These are phyloP conservation scores for Daedalea quercina DNA, from an alignment of 768 basidiomycete genomes.

Conservation along the genomic window DNA sequence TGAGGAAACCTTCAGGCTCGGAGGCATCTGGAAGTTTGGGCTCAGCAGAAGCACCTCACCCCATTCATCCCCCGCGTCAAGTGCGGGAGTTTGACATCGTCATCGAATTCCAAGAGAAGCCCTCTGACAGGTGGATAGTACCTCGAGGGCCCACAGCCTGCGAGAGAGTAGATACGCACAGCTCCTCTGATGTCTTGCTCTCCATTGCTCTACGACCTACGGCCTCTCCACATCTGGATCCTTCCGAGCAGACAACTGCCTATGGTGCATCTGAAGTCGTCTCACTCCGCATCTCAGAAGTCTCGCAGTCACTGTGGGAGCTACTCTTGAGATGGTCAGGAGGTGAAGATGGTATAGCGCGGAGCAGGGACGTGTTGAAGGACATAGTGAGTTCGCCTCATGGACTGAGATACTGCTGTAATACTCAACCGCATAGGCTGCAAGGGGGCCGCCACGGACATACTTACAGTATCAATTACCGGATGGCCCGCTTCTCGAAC, in stretches of 20 bases:
- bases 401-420: neutral
- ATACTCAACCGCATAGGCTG: neutral
- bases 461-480: constrained; percentile 55
- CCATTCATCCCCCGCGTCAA: neutral
- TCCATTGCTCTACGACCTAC: constrained; percentile 38
- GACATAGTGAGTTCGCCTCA: constrained; percentile 34
- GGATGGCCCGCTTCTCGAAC: constrained; percentile 46
- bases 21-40: neutral
- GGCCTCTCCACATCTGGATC: neutral
- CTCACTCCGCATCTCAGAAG: constrained; percentile 42
- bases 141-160: constrained; percentile 53
- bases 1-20: neutral
- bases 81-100: constrained; percentile 52
- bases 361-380: constrained; percentile 39
- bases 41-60: neutral
- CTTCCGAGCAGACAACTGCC: constrained; percentile 6
- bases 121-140: constrained; percentile 60
- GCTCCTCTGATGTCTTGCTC: constrained; percentile 9
- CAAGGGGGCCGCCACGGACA: constrained; percentile 38
- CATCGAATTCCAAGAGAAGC: constrained; percentile 60
- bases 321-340: constrained; percentile 58
- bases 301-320: constrained; percentile 48
- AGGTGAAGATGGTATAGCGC: constrained; percentile 42
- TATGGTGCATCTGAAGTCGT: constrained; percentile 29
- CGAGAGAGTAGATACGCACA: constrained; percentile 28